Evolutionary conservation across 768 basidiomycete species (phyloP).

Genomic region (Suillus weaverae): DNA sequence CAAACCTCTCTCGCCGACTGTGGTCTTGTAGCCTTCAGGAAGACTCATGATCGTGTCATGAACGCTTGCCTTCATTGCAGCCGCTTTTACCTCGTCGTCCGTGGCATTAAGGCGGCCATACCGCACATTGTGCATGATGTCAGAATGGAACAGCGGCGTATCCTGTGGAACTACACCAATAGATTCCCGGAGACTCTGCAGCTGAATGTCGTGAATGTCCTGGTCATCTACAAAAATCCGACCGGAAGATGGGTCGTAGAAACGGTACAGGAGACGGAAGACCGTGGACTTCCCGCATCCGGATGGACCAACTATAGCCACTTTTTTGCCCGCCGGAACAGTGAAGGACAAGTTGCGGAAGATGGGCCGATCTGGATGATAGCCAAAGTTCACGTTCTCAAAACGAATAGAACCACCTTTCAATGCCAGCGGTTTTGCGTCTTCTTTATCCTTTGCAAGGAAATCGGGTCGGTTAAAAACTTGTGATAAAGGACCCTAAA

Average conservation of each 20-base stretch:
- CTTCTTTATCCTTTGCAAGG: constrained; percentile 58
- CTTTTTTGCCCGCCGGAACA: constrained; percentile 94
- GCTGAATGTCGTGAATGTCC: constrained; percentile 70
- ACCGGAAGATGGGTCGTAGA: constrained; percentile 85
- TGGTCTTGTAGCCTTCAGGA: constrained; percentile 85
- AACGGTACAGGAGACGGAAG: constrained; percentile 89
- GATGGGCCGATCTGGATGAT: constrained; percentile 90
- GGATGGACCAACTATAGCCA: constrained; percentile 95
- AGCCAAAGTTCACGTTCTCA: constrained; percentile 88
- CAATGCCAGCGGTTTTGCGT: constrained; percentile 65
- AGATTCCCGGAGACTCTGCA: constrained; percentile 66
- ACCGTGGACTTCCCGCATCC: constrained; percentile 98
- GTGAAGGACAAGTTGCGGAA: constrained; percentile 87
- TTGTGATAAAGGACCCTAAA: background rate
- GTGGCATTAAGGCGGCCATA: constrained; percentile 87
- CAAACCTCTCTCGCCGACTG: constrained; percentile 92
- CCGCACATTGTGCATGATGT: constrained; percentile 92
- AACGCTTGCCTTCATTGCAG: constrained; percentile 84
- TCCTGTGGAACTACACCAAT: constrained; percentile 98
- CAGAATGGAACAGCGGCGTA: constrained; percentile 94
- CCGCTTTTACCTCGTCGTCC: constrained; percentile 87
- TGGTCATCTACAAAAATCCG: constrained; percentile 88
- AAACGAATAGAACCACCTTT: constrained; percentile 88
- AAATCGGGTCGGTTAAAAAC: background rate
- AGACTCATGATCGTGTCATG: constrained; percentile 76